Evolutionary conservation across 768 basidiomycete genomes (phyloP).

Genomic region (Amanita muscaria): DNA sequence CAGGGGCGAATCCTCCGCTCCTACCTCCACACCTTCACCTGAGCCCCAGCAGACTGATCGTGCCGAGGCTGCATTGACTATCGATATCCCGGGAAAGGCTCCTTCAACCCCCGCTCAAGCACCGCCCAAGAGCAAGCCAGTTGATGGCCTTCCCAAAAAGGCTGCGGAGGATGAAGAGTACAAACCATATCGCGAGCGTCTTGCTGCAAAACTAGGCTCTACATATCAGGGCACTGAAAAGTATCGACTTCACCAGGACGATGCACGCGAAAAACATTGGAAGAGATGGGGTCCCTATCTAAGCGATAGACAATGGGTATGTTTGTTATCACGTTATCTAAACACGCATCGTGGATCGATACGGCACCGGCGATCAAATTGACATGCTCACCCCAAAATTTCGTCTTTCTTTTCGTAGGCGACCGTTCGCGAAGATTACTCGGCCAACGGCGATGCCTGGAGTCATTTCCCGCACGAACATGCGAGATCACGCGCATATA

Average conservation of each 20-base stretch:
- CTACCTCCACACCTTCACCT: slow-evolving; percentile 1
- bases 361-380: background rate
- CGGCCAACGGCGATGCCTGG: slow-evolving; percentile 93
- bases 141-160: background rate
- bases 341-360: slow-evolving; percentile 1
- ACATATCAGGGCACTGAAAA: slow-evolving; percentile 79
- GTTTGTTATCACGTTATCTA: slow-evolving; percentile 19
- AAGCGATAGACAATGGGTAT: slow-evolving; percentile 94
- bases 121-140: slow-evolving; percentile 40
- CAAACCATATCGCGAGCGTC: slow-evolving; percentile 50
- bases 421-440: slow-evolving; percentile 98
- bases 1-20: slow-evolving; percentile 20
- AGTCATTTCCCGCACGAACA: slow-evolving; percentile 92
- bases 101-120: slow-evolving; percentile 27
- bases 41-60: slow-evolving; percentile 11
- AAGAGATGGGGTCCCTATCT: slow-evolving; percentile 99
- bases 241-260: slow-evolving; percentile 79
- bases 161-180: slow-evolving; percentile 13
- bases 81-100: slow-evolving; percentile 55
- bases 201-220: slow-evolving; percentile 53
- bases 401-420: slow-evolving; percentile 44
- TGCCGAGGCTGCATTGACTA: slow-evolving; percentile 38
- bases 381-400: slow-evolving; percentile 10
- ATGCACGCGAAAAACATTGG: slow-evolving; percentile 80
- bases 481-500: slow-evolving; percentile 86